Evolutionary conservation across 345 rosid species (phyloP), one percentile per base, ranked within the genome.

Genomic region (Pelargonium nanum): DNA sequence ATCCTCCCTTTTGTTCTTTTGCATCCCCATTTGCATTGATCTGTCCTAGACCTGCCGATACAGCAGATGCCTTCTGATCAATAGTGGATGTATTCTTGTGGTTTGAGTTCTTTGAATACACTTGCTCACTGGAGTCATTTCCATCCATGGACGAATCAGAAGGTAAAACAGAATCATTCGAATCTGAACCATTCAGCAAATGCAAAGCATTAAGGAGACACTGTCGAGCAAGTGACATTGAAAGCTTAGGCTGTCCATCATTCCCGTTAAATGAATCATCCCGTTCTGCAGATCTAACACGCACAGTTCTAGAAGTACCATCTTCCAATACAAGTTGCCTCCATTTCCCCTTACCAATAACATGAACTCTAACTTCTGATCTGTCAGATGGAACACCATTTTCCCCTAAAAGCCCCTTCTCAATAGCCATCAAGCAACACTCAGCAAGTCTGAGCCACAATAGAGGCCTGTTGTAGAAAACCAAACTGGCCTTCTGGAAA

Each of bases 371-470:
- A 68, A 86, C 66, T 61, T 84, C 89, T 16, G 91, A 79, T 59
- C 73, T 70, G 52, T 87, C 85, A 16, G 68, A 72, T 32, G 75
- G 60, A 64, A 69, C 60, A 50, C 40, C 24, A 23, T 79, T 66
- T 53, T 66, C 79, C 51, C 69, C 78, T 58, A 82, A 52, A 65
- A 86, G 79, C 57, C 95, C 96, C 69, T 80, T 89, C 75, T 82
- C 89, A 51, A 76, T 73, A 69, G 96, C 99, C 96, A 88, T 70
- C 25, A 88, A 65, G 68, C 96, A 88, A 73, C 99, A 90, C 74
- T 94, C 99, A 62, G 97, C 95, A 50, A 94, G 81, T 56, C 95
- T 90, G 44, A 94, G 83, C 99, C 99, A 94, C 75, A 90, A 76
- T 16, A 88, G 78, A 55, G 99, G 95, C 51, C 66, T 77, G 60